Conservation (phyloP, 2,329 filamentous ascomycete species). For the Fusarium oligoseptatum region DNA sequence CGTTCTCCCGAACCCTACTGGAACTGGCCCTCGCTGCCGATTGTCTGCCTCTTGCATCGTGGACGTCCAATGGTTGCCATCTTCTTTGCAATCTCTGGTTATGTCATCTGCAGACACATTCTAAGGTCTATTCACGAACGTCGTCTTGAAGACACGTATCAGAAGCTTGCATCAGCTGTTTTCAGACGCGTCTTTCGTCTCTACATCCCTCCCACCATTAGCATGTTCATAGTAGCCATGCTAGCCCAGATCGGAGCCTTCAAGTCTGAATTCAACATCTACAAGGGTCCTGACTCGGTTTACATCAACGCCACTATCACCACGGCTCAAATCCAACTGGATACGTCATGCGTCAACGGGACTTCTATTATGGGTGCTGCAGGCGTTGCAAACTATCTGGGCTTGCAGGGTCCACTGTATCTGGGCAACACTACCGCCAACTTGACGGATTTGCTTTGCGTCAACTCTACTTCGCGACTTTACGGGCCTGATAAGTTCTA, state of each 20-base stretch:
- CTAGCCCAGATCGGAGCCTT: constrained; percentile 56
- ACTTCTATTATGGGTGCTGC: constrained; percentile 45
- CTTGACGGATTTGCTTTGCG: constrained; percentile 50
- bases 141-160: constrained; percentile 52
- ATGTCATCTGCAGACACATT: constrained; percentile 56
- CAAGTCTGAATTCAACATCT: constrained; percentile 52
- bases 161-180: constrained; percentile 53
- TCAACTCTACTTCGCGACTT: constrained; percentile 48
- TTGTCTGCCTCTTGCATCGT: constrained; percentile 56
- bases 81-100: constrained; percentile 60
- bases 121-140: constrained; percentile 54
- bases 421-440: constrained; percentile 50
- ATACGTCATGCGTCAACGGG: constrained; percentile 46
- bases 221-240: constrained; percentile 56
- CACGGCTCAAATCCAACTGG: constrained; percentile 29
- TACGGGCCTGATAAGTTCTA: constrained; percentile 51
- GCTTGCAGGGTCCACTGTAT: constrained; percentile 45
- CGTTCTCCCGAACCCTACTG: constrained; percentile 52
- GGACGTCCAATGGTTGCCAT: constrained; percentile 59
- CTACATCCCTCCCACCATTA: constrained; percentile 56
- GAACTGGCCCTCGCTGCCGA: constrained; percentile 52
- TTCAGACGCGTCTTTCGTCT: constrained; percentile 56
- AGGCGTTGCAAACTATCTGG: constrained; percentile 48
- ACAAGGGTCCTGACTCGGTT: constrained; percentile 53
- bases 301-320: constrained; percentile 57